A percentile compares a stretch with the other conserved stretches of the same genome.
phyloP scores from a whole-genome alignment of 2,329 filamentous ascomycete genomes.

The Trichoderma breve region DNA sequence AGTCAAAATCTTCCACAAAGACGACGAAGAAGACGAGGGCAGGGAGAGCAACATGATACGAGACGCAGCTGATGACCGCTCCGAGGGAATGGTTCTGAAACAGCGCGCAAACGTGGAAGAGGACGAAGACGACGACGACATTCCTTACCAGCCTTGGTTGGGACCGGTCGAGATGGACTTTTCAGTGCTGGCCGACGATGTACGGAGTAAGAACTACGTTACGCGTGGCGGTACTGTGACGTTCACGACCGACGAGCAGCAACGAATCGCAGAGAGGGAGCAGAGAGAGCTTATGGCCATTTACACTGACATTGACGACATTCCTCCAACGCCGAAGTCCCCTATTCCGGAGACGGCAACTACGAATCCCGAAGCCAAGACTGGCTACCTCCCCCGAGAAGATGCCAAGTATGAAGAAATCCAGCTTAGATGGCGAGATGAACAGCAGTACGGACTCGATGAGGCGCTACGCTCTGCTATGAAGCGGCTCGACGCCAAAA shows the following conservation, averaged over 20 bases:
- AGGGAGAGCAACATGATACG: constrained; percentile 66
- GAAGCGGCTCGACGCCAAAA: constrained; percentile 42
- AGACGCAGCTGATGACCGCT: constrained; percentile 70
- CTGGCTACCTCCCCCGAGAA: constrained; percentile 39
- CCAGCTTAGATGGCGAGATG: constrained; percentile 49
- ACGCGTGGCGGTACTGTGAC: constrained; percentile 53
- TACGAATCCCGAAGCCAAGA: constrained; percentile 28
- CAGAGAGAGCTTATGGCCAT: constrained; percentile 60
- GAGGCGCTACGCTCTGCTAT: constrained; percentile 44
- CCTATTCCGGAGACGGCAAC: constrained; percentile 40
- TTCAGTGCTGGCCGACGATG: constrained; percentile 44
- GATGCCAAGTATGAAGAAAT: constrained; percentile 48
- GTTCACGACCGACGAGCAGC: constrained; percentile 56
- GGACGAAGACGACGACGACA: constrained; percentile 59
- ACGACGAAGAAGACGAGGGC: constrained; percentile 67
- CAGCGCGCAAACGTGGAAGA: constrained; percentile 47
- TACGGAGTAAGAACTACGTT: constrained; percentile 48
- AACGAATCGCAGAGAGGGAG: constrained; percentile 55
- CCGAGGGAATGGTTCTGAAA: constrained; percentile 68
- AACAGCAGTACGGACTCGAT: constrained; percentile 43
- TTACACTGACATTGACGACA: constrained; percentile 53
- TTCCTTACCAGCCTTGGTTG: constrained; percentile 53
- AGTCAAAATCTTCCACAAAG: constrained; percentile 68
- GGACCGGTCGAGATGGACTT: constrained; percentile 50
- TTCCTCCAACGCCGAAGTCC: constrained; percentile 56